Evolutionary conservation across 2,329 filamentous ascomycete genomes (phyloP).

Genomic region (Lecanosticta acicola): DNA sequence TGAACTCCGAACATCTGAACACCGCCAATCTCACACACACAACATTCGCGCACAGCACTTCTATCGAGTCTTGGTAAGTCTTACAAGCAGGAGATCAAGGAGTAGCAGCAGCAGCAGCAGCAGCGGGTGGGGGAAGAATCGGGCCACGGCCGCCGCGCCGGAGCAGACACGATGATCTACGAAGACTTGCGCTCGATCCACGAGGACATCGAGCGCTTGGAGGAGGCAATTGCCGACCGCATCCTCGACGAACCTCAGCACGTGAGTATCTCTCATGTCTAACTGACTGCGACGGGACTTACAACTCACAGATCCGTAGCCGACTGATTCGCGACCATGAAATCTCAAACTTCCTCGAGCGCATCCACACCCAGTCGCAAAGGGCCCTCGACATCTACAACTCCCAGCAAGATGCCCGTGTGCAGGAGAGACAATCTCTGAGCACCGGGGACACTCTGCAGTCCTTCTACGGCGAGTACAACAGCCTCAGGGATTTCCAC

Average conservation of each 20-base stretch:
- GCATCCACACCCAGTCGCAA: conserved; percentile 80
- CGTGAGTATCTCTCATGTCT: conserved; percentile 47
- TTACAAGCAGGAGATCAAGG: too few relatives aligned
- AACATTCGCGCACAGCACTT: too few relatives aligned
- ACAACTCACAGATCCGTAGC: conserved; percentile 65
- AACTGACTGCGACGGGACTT: conserved; percentile 14
- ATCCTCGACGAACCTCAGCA: conserved; percentile 83
- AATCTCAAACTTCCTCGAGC: conserved; percentile 75
- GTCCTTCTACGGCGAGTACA: conserved; percentile 81
- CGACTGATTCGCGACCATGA: conserved; percentile 88
- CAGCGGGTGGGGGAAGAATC: neutral
- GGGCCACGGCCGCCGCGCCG: neutral
- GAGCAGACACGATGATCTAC: conserved; percentile 57
- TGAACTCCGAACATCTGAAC: too few relatives aligned
- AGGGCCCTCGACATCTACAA: conserved; percentile 78
- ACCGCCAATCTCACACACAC: too few relatives aligned
- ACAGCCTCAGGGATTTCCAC: conserved; percentile 80
- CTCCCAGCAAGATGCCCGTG: conserved; percentile 65
- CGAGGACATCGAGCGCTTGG: conserved; percentile 92
- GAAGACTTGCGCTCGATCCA: conserved; percentile 93
- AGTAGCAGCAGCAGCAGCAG: neutral
- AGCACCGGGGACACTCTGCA: conserved; percentile 81
- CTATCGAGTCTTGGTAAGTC: too few relatives aligned
- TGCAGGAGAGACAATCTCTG: conserved; percentile 76
- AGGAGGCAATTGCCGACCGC: conserved; percentile 88